Evolutionary conservation across 495 filamentous ascomycete genomes (phyloP), one percentile per base, ranked within the genome.

Genomic region (Penicillium coprophilum): DNA sequence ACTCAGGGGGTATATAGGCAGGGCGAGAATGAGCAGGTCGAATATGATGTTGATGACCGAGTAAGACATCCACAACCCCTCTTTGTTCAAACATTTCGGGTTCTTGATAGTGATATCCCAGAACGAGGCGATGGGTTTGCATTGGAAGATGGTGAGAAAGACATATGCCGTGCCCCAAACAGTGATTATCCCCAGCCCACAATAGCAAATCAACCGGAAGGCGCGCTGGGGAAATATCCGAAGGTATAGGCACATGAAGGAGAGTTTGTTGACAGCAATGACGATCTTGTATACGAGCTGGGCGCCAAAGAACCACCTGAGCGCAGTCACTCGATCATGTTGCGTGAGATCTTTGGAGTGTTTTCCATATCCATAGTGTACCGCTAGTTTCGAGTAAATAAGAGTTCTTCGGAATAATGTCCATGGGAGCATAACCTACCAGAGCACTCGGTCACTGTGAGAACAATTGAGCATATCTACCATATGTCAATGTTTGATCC

Each of bases 91-190:
- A 32, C 64, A 64, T 46, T 50, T 52, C 46, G 48, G 48, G 20
- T 53, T 55, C 2, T 61, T 54, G 19, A 70, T 50, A 0, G 56
- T 41, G 13, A 68, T 66, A 15, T 69, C 13, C 74, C 74, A 80
- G 58, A 69, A 70, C 13, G 63, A 69, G 2, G 50, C 39, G 38
- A 80, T 60, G 1, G 77, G 77, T 2, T 57, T 62, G 63, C 77
- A 80, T 55, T 80, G 74, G 51, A 78, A 72, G 52, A 72, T 69
- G 17, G 72, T 77, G 20, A 58, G 67, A 27, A 77, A 61, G 52
- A 78, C 45, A 31, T 63, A 66, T 24, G 52, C 55, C 20, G 61
- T 39, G 30, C 58, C 57, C 19, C 60, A 56, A n/a, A 23, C 28
- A n/a, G 55, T 32, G 21, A 66, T 51, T 12, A 66, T 13, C 9